These are phyloP conservation scores for Peterozyma xylosa DNA, from an alignment of 805 yeast genomes.

Conservation along the genomic window DNA sequence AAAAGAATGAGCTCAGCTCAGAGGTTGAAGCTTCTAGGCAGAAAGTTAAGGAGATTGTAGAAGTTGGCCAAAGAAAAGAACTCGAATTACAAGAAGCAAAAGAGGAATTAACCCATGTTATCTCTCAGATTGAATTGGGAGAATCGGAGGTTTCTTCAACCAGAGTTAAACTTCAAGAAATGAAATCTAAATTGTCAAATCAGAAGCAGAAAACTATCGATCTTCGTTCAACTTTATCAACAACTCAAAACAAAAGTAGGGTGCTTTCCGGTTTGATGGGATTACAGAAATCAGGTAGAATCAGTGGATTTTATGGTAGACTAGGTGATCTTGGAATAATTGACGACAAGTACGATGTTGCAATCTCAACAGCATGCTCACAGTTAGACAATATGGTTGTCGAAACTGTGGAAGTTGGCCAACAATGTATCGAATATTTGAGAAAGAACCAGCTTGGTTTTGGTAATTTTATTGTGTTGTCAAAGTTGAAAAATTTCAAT, in stretches of 20 bases:
- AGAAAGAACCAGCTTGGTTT: conserved; percentile 81
- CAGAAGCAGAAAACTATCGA: conserved; percentile 60
- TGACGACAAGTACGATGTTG: conserved; percentile 83
- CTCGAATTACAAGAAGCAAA: conserved; percentile 35
- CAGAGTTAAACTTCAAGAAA: conserved; percentile 36
- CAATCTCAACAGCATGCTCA: conserved; percentile 92
- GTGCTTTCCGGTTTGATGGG: conserved; percentile 65
- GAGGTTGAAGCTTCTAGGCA: conserved; percentile 37
- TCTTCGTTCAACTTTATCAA: conserved; percentile 51
- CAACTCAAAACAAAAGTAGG: conserved; percentile 59
- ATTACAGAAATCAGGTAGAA: conserved; percentile 72
- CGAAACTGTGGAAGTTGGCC: conserved; percentile 59
- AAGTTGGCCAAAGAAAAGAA: conserved; percentile 43
- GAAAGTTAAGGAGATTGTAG: conserved; percentile 35
- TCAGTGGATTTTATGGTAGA: conserved; percentile 82
- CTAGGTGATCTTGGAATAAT: conserved; percentile 90
- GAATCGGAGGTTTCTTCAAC: conserved; percentile 48
- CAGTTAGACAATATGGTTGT: conserved; percentile 91
- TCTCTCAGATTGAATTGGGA: conserved; percentile 52
- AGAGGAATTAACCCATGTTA: conserved; percentile 39
- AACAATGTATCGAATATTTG: conserved; percentile 65
- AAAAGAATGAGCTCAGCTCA: conserved; percentile 31
- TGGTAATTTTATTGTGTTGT: conserved; percentile 78
- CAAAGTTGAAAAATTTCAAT: conserved; percentile 61
- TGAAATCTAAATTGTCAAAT: conserved; percentile 44